phyloP scores from a whole-genome alignment of 1,284 basidiomycete genomes.

The Puccinia coronata region DNA sequence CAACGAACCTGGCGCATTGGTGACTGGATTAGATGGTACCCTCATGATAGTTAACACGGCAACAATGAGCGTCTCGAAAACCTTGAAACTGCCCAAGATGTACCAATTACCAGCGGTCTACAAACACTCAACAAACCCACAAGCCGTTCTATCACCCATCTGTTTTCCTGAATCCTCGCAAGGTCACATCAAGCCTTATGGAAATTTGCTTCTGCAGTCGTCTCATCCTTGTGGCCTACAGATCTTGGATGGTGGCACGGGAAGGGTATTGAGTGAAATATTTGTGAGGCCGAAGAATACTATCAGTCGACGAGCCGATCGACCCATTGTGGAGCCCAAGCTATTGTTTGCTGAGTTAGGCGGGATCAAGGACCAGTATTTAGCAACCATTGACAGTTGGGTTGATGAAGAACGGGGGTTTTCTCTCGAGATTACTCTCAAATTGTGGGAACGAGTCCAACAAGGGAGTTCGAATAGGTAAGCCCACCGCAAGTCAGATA shows the following conservation, averaged over 20 bases:
- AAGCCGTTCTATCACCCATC: conserved; percentile 58
- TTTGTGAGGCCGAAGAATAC: conserved; percentile 93
- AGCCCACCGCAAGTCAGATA: conserved; percentile 58
- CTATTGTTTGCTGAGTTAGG: conserved; percentile 67
- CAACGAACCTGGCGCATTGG: conserved; percentile 79
- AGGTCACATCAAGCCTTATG: conserved; percentile 61
- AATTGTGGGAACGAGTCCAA: conserved; percentile 83
- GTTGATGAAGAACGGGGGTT: conserved; percentile 63
- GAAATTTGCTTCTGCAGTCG: conserved; percentile 81
- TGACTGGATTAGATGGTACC: conserved; percentile 79
- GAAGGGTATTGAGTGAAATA: conserved; percentile 77
- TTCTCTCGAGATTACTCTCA: conserved; percentile 74
- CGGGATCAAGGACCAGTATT: conserved; percentile 62
- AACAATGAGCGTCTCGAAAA: conserved; percentile 71
- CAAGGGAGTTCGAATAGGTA: conserved; percentile 53
- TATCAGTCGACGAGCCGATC: conserved; percentile 75
- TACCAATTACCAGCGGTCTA: conserved; percentile 53
- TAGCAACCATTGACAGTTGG: conserved; percentile 85
- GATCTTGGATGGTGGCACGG: conserved; percentile 75
- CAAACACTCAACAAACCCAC: neutral
- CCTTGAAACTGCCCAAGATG: conserved; percentile 54
- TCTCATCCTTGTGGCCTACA: conserved; percentile 94
- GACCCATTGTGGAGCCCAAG: conserved; percentile 72
- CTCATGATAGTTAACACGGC: conserved; percentile 75
- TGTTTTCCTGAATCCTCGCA: conserved; percentile 67